Evolutionary conservation across 2,329 filamentous ascomycete genomes (phyloP).

Genomic region (Penicillium expansum): DNA sequence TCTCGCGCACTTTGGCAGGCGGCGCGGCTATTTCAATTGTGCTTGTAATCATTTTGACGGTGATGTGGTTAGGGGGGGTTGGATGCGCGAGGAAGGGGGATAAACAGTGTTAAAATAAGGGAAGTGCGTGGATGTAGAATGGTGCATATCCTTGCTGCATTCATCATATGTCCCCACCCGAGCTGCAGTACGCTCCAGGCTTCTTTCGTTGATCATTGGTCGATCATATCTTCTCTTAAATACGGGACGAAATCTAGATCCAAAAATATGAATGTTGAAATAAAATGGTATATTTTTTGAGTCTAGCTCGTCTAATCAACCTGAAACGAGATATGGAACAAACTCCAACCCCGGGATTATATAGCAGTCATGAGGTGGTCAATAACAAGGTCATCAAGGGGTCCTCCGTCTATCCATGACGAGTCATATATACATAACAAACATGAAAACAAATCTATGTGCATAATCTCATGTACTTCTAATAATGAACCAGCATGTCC

Average conservation of each 20-base stretch:
- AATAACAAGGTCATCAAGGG: neutral
- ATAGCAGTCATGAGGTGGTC: neutral
- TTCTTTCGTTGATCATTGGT: too few relatives aligned
- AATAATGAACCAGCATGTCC: neutral
- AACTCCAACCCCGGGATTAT: neutral
- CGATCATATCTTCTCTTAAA: too few relatives aligned
- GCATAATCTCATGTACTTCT: neutral
- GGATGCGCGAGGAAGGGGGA: neutral
- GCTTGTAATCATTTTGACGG: slow-evolving; percentile 23
- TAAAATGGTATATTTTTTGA: neutral
- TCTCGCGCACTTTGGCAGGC: slow-evolving; percentile 28
- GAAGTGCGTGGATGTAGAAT: neutral
- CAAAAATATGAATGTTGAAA: neutral
- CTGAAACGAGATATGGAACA: neutral
- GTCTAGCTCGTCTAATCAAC: neutral
- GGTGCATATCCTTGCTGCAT: neutral
- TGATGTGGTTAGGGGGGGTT: neutral
- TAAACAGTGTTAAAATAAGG: neutral
- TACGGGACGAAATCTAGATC: neutral
- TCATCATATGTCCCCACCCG: neutral
- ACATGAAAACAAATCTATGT: neutral
- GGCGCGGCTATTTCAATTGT: slow-evolving; percentile 26
- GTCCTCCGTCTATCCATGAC: neutral
- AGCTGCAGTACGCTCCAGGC: too few relatives aligned
- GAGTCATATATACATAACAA: slow-evolving; percentile 9